phyloP scores from a whole-genome alignment of 345 rosid genomes.

The Boechera divaricarpa region DNA sequence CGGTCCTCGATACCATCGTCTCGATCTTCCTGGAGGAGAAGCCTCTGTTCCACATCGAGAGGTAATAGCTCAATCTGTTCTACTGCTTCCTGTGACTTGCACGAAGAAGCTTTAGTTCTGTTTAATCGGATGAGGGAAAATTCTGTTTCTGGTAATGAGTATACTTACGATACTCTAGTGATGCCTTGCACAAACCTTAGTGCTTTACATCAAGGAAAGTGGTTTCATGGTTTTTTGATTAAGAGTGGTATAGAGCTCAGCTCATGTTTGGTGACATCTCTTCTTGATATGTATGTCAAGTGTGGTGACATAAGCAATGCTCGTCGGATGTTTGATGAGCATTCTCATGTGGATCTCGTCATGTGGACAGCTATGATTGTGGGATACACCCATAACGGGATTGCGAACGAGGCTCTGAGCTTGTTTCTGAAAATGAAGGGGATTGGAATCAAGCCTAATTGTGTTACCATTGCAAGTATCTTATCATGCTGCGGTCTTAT shows the following conservation, averaged over 20 bases:
- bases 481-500: slow-evolving; percentile 71
- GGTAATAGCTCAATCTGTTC: too few relatives aligned
- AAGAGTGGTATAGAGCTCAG: slow-evolving; percentile 65
- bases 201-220: slow-evolving; percentile 75
- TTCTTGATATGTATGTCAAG: slow-evolving; percentile 81
- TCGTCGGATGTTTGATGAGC: slow-evolving; percentile 55
- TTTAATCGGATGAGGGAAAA: slow-evolving; percentile 76
- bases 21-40: too few relatives aligned
- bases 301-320: slow-evolving; percentile 69
- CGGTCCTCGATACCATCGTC: too few relatives aligned
- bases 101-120: slow-evolving; percentile 57
- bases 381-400: slow-evolving; percentile 73
- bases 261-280: slow-evolving; percentile 65
- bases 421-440: slow-evolving; percentile 64
- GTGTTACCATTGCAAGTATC: slow-evolving; percentile 66
- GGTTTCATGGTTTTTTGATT: slow-evolving; percentile 73
- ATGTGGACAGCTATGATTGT: slow-evolving; percentile 94
- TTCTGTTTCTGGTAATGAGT: slow-evolving; percentile 54
- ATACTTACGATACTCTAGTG: slow-evolving; percentile 68
- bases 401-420: slow-evolving; percentile 57
- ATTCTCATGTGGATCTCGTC: slow-evolving; percentile 58
- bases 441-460: slow-evolving; percentile 61
- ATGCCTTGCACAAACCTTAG: slow-evolving; percentile 74
- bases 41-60: too few relatives aligned
- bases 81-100: slow-evolving; percentile 32